A percentile compares a stretch with the other conserved stretches of the same genome.
phyloP scores from a whole-genome alignment of 257 asterid species.

The Mitragyna speciosa region DNA sequence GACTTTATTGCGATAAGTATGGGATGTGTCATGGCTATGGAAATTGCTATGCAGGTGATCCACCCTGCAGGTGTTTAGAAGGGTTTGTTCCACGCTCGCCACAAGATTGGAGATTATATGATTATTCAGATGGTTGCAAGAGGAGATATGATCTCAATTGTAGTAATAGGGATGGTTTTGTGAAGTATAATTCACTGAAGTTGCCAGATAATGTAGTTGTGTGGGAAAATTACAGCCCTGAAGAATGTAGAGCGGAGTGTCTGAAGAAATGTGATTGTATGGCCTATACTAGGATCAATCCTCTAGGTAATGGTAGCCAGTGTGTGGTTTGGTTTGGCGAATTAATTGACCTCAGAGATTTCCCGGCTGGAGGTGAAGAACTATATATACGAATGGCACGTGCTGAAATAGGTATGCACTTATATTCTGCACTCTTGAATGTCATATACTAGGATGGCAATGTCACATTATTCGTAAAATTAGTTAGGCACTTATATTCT shows the following conservation, averaged over 20 bases:
- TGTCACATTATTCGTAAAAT: background rate
- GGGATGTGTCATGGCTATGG: constrained; percentile 42
- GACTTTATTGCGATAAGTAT: constrained; percentile 37
- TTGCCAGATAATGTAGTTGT: constrained; percentile 33
- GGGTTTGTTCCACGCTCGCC: constrained; percentile 30
- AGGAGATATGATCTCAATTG: constrained; percentile 26
- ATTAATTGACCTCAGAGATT: constrained; percentile 28
- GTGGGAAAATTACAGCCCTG: constrained; percentile 1
- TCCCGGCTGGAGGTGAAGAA: constrained; percentile 14
- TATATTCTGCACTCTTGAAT: background rate
- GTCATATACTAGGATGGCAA: background rate
- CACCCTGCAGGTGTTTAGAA: constrained; percentile 29
- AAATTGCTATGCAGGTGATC: constrained; percentile 20
- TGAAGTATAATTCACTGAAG: constrained; percentile 26
- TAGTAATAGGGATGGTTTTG: constrained; percentile 26
- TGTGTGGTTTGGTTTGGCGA: constrained; percentile 39
- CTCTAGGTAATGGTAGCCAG: constrained; percentile 21
- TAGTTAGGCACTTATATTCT: background rate
- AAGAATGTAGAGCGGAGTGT: constrained; percentile 19
- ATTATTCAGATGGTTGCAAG: constrained; percentile 30
- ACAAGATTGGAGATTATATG: constrained; percentile 22
- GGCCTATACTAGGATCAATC: constrained; percentile 29
- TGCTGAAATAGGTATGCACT: constrained; percentile 30
- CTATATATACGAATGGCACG: constrained; percentile 29
- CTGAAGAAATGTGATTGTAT: constrained; percentile 35